Conservation (phyloP, 257 asterid genomes). For the Gardenia jasminoides region DNA sequence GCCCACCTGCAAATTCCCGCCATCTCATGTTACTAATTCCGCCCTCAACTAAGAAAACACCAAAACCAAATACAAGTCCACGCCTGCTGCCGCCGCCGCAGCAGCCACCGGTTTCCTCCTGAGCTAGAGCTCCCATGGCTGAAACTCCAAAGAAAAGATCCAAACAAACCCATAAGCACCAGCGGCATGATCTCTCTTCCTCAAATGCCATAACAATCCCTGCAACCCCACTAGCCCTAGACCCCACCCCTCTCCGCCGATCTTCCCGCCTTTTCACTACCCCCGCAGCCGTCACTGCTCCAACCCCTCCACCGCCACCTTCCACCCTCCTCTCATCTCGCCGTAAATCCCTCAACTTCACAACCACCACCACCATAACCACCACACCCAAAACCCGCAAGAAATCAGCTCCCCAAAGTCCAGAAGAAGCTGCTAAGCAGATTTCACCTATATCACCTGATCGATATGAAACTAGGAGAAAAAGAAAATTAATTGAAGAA, state of each 20-base stretch:
- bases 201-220: slow-evolving; percentile 41
- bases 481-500: slow-evolving; percentile 38
- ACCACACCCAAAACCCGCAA: slow-evolving; percentile 13
- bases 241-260: slow-evolving; percentile 52
- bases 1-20: no score
- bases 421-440: slow-evolving; percentile 24
- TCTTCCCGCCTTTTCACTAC: slow-evolving; percentile 53
- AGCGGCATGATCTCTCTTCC: slow-evolving; percentile 17
- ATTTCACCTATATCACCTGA: slow-evolving; percentile 53
- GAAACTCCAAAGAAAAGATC: slow-evolving; percentile 52
- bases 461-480: slow-evolving; percentile 46
- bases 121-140: slow-evolving; percentile 35
- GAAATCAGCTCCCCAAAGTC: slow-evolving; percentile 1
- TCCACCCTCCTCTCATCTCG: slow-evolving; percentile 11
- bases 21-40: no score
- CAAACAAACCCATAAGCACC: slow-evolving; percentile 27
- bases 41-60: no score
- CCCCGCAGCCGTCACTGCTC: slow-evolving; percentile 26
- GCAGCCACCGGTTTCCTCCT: neutral
- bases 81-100: neutral
- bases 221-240: slow-evolving; percentile 42
- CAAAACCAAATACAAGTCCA: neutral
- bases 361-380: no score
- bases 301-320: slow-evolving; percentile 8
- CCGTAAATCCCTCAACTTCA: slow-evolving; percentile 32